Evolutionary conservation across 495 filamentous ascomycete species (phyloP).

Genomic region (Hypoxylon fuscum): DNA sequence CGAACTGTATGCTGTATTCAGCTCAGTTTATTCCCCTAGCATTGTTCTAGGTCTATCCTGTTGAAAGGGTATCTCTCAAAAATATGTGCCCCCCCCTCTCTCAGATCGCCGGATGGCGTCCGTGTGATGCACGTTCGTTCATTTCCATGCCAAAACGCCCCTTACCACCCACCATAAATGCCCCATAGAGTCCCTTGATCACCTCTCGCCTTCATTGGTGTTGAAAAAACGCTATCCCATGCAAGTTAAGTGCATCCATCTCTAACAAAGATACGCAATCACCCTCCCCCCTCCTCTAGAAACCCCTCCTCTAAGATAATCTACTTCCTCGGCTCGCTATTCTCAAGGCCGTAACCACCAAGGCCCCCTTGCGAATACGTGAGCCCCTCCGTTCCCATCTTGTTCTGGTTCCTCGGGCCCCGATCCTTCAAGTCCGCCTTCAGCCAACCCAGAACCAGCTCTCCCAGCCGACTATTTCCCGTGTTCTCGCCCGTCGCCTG

Average conservation of each 20-base stretch:
- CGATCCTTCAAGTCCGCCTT: constrained; percentile 81
- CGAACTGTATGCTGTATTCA: background rate
- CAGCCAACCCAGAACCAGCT: constrained; percentile 88
- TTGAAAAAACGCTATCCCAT: constrained; percentile 41
- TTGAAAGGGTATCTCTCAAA: constrained; percentile 47
- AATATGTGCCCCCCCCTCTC: background rate
- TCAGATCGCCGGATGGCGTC: background rate
- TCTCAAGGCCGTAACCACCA: constrained; percentile 86
- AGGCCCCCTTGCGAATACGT: constrained; percentile 75
- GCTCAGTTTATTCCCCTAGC: constrained; percentile 1
- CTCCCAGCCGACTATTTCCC: constrained; percentile 79
- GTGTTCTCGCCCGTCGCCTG: constrained; percentile 56
- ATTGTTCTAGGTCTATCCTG: constrained; percentile 35
- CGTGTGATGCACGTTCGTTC: constrained; percentile 7
- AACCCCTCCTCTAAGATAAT: background rate
- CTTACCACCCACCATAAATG: constrained; percentile 1
- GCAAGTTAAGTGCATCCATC: constrained; percentile 46
- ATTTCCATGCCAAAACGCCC: constrained; percentile 32
- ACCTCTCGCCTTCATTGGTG: constrained; percentile 12
- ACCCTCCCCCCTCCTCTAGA: background rate
- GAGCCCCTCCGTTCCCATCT: constrained; percentile 68
- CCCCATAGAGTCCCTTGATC: constrained; percentile 3
- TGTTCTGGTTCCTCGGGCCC: constrained; percentile 73
- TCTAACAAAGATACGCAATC: background rate
- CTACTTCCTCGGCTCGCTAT: constrained; percentile 45